These are phyloP conservation scores for Vicia sativa DNA, from an alignment of 306 rosid species.

Conservation along the genomic window DNA sequence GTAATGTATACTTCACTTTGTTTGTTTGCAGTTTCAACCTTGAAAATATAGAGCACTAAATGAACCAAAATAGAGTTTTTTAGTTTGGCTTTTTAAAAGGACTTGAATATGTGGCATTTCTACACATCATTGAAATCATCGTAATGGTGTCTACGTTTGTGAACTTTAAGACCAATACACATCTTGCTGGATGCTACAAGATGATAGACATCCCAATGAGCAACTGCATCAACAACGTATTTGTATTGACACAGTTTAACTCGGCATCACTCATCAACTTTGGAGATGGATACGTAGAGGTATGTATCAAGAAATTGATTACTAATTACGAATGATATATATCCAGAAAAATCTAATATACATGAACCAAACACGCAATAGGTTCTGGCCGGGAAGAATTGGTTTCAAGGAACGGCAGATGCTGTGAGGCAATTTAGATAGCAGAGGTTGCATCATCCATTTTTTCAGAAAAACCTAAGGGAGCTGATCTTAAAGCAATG, in stretches of 20 bases:
- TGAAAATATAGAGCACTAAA: too few relatives aligned
- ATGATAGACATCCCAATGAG: slow-evolving; percentile 95
- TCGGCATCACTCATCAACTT: slow-evolving; percentile 86
- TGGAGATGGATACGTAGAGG: slow-evolving; percentile 98
- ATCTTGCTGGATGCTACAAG: slow-evolving; percentile 89
- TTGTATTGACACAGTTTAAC: slow-evolving; percentile 82
- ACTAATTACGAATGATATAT: background rate
- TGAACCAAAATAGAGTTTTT: slow-evolving; percentile 30
- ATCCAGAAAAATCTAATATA: background rate
- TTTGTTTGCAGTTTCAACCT: slow-evolving; percentile 38
- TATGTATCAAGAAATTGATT: slow-evolving; percentile 21
- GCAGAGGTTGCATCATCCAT: slow-evolving; percentile 65
- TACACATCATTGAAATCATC: background rate
- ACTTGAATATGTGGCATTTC: slow-evolving; percentile 26
- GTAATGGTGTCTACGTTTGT: slow-evolving; percentile 70
- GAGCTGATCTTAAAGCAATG: slow-evolving; percentile 70
- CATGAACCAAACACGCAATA: slow-evolving; percentile 43
- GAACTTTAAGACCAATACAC: slow-evolving; percentile 49
- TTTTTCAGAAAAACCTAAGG: slow-evolving; percentile 86
- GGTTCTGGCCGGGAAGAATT: slow-evolving; percentile 92
- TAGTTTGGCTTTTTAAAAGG: slow-evolving; percentile 30
- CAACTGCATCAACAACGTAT: slow-evolving; percentile 83
- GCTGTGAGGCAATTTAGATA: slow-evolving; percentile 92
- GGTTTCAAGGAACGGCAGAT: slow-evolving; percentile 99
- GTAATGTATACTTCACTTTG: slow-evolving; percentile 46